phyloP scores from a whole-genome alignment of 495 filamentous ascomycete genomes.

The Aspergillus kassunensis region DNA sequence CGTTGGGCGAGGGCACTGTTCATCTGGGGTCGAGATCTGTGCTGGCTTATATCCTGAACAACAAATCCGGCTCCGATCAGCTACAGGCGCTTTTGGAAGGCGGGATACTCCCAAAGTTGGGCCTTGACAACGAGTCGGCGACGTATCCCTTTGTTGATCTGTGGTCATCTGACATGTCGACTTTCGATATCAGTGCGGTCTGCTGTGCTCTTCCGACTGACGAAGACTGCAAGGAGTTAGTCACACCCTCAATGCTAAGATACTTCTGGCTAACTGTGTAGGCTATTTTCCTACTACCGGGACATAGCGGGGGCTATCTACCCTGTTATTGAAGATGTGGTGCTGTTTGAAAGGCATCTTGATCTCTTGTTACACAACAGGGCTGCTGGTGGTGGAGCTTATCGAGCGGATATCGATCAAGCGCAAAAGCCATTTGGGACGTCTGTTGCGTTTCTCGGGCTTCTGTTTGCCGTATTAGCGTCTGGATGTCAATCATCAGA shows the following conservation, averaged over 20 bases:
- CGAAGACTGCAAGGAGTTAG: conserved; percentile 62
- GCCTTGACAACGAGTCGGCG: conserved; percentile 74
- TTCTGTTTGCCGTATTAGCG: conserved; percentile 74
- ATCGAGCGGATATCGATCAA: conserved; percentile 32
- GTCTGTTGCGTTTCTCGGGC: conserved; percentile 61
- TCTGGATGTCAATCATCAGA: conserved; percentile 79
- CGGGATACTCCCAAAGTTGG: conserved; percentile 75
- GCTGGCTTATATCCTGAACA: conserved; percentile 56
- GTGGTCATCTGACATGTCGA: conserved; percentile 63
- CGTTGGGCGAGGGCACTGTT: conserved; percentile 50
- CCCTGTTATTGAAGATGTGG: conserved; percentile 71
- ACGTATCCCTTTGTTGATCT: conserved; percentile 74
- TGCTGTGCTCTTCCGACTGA: conserved; percentile 66
- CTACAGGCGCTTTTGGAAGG: conserved; percentile 64
- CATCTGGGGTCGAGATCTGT: conserved; percentile 58
- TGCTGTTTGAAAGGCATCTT: conserved; percentile 64
- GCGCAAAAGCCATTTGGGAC: conserved; percentile 50
- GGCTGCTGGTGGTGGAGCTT: conserved; percentile 43
- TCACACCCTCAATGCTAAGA: neutral
- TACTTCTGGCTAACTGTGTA: conserved; percentile 20
- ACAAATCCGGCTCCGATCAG: conserved; percentile 62
- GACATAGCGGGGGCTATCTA: conserved; percentile 82
- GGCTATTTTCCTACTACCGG: conserved; percentile 71
- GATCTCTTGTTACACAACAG: conserved; percentile 65
- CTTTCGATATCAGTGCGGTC: conserved; percentile 64